Evolutionary conservation across 495 filamentous ascomycete genomes (phyloP).

Genomic region (Aspergillus funiculosus): DNA sequence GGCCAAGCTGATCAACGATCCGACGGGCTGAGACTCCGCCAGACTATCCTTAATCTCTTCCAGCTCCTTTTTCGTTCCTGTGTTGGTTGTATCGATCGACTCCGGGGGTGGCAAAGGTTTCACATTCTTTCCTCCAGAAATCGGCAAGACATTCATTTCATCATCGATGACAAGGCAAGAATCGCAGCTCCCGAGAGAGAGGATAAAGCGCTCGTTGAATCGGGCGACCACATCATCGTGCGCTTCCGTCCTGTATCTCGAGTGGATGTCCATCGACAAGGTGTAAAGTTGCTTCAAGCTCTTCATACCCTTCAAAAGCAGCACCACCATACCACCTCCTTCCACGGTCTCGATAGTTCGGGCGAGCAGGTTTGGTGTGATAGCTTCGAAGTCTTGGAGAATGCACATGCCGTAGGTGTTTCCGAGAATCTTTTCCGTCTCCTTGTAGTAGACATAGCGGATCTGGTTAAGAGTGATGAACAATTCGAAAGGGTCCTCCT

Average conservation of each 20-base stretch:
- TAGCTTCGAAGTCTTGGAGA: slow-evolving; percentile 94
- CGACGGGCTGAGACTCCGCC: slow-evolving; percentile 77
- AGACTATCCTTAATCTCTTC: slow-evolving; percentile 82
- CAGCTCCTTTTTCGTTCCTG: slow-evolving; percentile 66
- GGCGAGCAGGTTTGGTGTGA: slow-evolving; percentile 93
- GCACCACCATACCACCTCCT: slow-evolving; percentile 84
- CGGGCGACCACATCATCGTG: slow-evolving; percentile 91
- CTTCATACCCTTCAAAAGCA: slow-evolving; percentile 93
- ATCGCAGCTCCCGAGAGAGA: slow-evolving; percentile 90
- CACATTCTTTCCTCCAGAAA: slow-evolving; percentile 93
- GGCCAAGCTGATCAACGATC: slow-evolving; percentile 74
- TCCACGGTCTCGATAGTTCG: slow-evolving; percentile 97
- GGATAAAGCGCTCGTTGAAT: slow-evolving; percentile 96
- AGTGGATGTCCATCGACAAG: slow-evolving; percentile 95
- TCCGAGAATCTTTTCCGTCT: slow-evolving; percentile 98
- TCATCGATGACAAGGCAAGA: slow-evolving; percentile 96
- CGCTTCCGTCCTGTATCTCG: slow-evolving; percentile 92
- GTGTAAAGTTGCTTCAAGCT: slow-evolving; percentile 97
- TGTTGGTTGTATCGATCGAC: slow-evolving; percentile 58
- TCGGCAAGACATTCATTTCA: slow-evolving; percentile 94
- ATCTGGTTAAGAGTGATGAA: slow-evolving; percentile 97
- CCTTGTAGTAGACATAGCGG: slow-evolving; percentile 99
- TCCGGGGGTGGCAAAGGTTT: slow-evolving; percentile 69
- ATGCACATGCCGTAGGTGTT: slow-evolving; percentile 99
- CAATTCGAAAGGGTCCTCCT: slow-evolving; percentile 94